Base-by-base conservation (phyloP, 495 filamentous ascomycete genomes). In the Penicillium egyptiacum region DNA sequence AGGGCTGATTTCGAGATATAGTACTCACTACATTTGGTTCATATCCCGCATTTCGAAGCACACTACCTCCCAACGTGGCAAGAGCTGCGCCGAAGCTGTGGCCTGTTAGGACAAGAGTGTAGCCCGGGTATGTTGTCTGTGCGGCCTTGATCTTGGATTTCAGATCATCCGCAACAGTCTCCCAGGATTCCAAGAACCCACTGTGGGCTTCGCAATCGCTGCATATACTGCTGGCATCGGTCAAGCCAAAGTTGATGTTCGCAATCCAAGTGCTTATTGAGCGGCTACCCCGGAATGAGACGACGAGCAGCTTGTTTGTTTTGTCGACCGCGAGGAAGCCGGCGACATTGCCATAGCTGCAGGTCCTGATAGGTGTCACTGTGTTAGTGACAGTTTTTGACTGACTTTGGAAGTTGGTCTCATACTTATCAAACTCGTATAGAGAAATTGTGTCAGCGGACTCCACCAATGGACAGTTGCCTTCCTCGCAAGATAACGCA, bases 51-150 rank as follows among this genome's bases (percentile, higher is more conserved):
- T 79, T 80, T 5, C 84, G 78, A 53, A 89, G 68, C 53, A 80
- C 78, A 11, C 77, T 81, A 0, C 83, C 84, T 0, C 80, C 86
- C 1, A 92, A 56, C 0, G 78, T 81, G 20, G 81, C 85, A 30
- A 91, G 65, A 4, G 88, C 87, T 42, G 67, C 88, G 19, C 88
- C 88, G 14, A 89, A 79, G 31, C 83, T 86, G 75, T 91, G 88
- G 7, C 88, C 88, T 0, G 85, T 87, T 19, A 83, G 63, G 8
- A 83, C 69, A 49, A 91, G 62, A 22, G 67, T 72, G 64, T 83
- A 88, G 28, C 53, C 64, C 0, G 85, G 76, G 63, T 87, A 68
- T 3, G 53, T 51, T 0, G 47, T 23, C n/a, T 55, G 22, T 3
- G 74, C 75, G 9, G 79, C 69, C 3, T 60, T 50, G 12, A 75